Percentiles rank a stretch among this genome's conserved stretches.
Evolutionary conservation across 208 protist species (phyloP).

Genomic region (Leishmania guyanensis): DNA sequence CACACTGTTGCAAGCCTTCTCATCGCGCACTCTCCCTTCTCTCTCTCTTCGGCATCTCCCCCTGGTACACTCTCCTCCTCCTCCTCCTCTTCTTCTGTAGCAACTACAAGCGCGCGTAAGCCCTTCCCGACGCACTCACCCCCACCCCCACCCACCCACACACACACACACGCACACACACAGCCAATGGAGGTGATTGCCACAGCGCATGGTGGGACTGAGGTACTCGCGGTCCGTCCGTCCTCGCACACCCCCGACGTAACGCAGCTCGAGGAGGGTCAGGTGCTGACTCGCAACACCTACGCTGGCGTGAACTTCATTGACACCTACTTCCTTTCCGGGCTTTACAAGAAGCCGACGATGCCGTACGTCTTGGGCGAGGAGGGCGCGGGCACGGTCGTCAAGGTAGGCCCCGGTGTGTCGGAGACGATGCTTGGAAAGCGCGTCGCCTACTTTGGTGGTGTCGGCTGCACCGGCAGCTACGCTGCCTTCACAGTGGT

Average conservation of each 20-base stretch:
- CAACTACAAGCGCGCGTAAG: too few species aligned
- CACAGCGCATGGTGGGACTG: constrained; percentile 36
- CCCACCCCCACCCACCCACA: constrained; percentile 3
- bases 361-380: constrained; percentile 77
- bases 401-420: constrained; percentile 37
- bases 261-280: constrained; percentile 10
- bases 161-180: too few species aligned
- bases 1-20: too few species aligned
- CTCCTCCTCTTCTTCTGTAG: too few species aligned
- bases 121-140: too few species aligned
- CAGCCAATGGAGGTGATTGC: constrained; percentile 36
- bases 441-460: constrained; percentile 74
- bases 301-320: constrained; percentile 93
- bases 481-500: constrained; percentile 78
- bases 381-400: constrained; percentile 76
- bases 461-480: constrained; percentile 32
- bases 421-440: constrained; percentile 42
- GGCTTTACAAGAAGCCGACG: constrained; percentile 73
- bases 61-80: too few species aligned
- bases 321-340: constrained; percentile 88
- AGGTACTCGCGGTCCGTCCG: constrained; percentile 23
- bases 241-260: constrained; percentile 11
- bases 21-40: too few species aligned
- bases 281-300: constrained; percentile 52
- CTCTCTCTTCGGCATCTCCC: too few species aligned